These are phyloP conservation scores for Colletotrichum kahawae DNA, from an alignment of 2,329 filamentous ascomycete genomes.

Conservation along the genomic window DNA sequence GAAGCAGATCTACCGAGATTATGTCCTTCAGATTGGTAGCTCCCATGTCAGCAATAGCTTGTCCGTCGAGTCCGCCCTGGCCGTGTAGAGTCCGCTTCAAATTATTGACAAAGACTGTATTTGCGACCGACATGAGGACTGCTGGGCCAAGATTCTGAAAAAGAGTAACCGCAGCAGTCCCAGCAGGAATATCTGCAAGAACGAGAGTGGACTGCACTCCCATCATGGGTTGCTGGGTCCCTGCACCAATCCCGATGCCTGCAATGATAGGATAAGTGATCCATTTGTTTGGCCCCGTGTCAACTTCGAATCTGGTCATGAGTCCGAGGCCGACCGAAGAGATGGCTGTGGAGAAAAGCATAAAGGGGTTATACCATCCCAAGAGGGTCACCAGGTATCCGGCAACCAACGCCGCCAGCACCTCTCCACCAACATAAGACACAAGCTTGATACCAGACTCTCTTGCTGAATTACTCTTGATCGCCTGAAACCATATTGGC, in stretches of 20 bases:
- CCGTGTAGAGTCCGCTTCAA: conserved; percentile 34
- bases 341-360: conserved; percentile 33
- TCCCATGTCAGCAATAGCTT: conserved; percentile 44
- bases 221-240: conserved; percentile 30
- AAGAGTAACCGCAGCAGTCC: conserved; percentile 14
- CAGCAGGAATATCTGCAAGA: conserved; percentile 11
- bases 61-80: not conserved
- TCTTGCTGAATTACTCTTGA: conserved; percentile 34
- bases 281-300: conserved; percentile 14
- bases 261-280: conserved; percentile 29
- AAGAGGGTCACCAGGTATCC: conserved; percentile 31
- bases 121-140: conserved; percentile 16
- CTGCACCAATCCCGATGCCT: conserved; percentile 30
- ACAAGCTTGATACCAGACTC: conserved; percentile 36
- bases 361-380: conserved; percentile 41
- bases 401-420: conserved; percentile 28
- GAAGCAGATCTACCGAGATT: conserved; percentile 52
- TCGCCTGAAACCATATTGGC: conserved; percentile 39
- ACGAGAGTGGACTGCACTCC: conserved; percentile 29
- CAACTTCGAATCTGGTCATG: conserved; percentile 1
- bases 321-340: conserved; percentile 28
- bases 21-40: conserved; percentile 60
- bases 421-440: conserved; percentile 33
- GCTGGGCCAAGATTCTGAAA: conserved; percentile 17
- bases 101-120: conserved; percentile 13